These are phyloP conservation scores for Artemisia tridentata DNA, from an alignment of 129 eudicot species.

Conservation along the genomic window DNA sequence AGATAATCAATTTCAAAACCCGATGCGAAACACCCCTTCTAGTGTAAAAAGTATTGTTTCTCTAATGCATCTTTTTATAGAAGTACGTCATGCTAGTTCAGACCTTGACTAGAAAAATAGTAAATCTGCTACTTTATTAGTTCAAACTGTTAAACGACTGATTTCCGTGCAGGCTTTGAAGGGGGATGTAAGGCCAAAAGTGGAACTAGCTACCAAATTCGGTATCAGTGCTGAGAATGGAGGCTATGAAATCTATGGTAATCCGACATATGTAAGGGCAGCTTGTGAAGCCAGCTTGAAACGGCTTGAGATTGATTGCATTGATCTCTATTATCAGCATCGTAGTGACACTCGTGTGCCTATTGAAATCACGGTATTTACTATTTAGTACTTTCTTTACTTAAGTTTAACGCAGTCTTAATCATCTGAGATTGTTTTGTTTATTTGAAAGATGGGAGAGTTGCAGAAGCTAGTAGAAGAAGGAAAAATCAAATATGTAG, in stretches of 20 bases:
- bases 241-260: neutral
- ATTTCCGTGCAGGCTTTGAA: constrained; percentile 36
- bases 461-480: too few relatives aligned
- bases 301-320: constrained; percentile 26
- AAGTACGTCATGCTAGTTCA: too few relatives aligned
- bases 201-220: constrained; percentile 46
- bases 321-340: constrained; percentile 53
- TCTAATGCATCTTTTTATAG: too few relatives aligned
- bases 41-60: too few relatives aligned
- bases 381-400: constrained; percentile 7
- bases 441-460: neutral
- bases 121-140: too few relatives aligned
- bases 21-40: too few relatives aligned
- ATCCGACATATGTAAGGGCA: constrained; percentile 39
- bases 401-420: neutral
- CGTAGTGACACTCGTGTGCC: constrained; percentile 45
- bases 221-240: constrained; percentile 31
- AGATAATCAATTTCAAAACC: too few relatives aligned
- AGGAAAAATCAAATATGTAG: too few relatives aligned
- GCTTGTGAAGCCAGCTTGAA: constrained; percentile 46
- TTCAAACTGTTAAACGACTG: neutral
- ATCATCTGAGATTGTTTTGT: neutral
- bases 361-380: constrained; percentile 41
- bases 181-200: constrained; percentile 44
- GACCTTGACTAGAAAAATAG: too few relatives aligned